Base-by-base conservation (phyloP, 2,329 filamentous ascomycete species). In the Phialophora verrucosa region DNA sequence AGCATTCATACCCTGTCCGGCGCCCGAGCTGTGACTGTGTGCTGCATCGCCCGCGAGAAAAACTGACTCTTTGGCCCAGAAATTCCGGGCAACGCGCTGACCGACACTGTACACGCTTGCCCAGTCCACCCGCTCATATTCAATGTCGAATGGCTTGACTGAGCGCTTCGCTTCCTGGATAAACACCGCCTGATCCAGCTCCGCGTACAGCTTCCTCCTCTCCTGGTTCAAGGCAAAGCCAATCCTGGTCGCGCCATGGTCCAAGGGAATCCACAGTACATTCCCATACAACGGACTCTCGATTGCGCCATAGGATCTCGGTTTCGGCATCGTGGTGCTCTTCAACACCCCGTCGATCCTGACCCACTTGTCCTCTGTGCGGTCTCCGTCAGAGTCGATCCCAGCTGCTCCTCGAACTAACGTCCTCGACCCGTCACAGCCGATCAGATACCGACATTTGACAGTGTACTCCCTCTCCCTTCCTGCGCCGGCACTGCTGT, bases 251-350 rank as follows among this genome's bases (percentile, higher is more conserved):
- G 79, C 81, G 3, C 83, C 83, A 63, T 83, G 81, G 70, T 87
- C 85, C 0, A 86, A 75, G 3, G 82, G 80, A 2, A 80, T 83
- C 84, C 83, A 87, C 0, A 87, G 76, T 0, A 87, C 82, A 63
- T 85, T 85, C 3, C 84, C 84, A 69, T 86, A 83, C 0, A 81
- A 83, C 0, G 78, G 78, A 27, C 78, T 82, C 70, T 86, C 84
- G 54, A 86, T 83, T 0, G 83, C 78, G 35, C 82, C 81, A 67
- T 85, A 82, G 1, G 77, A 76, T 54, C 83, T 74, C 12, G 78
- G 77, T 44, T 83, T 81, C 0, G 84, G 84, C 71, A 85, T 74
- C 64, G 83, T 78, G 0, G 82, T 84, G 32, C 58, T 62, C 65
- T 81, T 78, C 38, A 85, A 73, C 1, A 81, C 73, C 0, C 83